A percentile compares a stretch with the other conserved stretches of the same genome.
phyloP scores from a whole-genome alignment of 257 asterid species.

The Penstemon newberryi region DNA sequence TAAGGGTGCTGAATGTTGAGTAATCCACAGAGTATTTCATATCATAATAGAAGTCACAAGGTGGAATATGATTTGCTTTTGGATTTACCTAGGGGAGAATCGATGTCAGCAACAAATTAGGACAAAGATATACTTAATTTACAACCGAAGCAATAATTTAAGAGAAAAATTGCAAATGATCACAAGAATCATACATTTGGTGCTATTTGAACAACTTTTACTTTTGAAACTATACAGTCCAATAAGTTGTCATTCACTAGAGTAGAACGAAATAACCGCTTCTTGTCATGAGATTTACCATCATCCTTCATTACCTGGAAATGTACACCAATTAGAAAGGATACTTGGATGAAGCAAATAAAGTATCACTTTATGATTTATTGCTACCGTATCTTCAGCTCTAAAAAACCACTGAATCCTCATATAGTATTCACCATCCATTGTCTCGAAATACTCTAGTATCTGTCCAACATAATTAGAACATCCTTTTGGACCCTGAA shows the following conservation, averaged over 20 bases:
- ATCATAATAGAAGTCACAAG: conserved; percentile 50
- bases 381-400: conserved; percentile 52
- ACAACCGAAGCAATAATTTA: neutral
- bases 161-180: conserved; percentile 11
- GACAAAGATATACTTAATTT: neutral
- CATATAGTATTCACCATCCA: conserved; percentile 46
- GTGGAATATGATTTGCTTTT: conserved; percentile 36
- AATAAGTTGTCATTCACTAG: conserved; percentile 50
- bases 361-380: conserved; percentile 6
- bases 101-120: conserved; percentile 23
- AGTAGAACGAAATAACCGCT: conserved; percentile 49
- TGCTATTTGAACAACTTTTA: conserved; percentile 44
- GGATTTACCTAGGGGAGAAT: conserved; percentile 35
- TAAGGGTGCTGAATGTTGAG: conserved; percentile 43
- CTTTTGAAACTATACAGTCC: conserved; percentile 51
- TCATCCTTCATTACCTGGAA: conserved; percentile 47
- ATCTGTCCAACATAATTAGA: conserved; percentile 48
- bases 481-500: conserved; percentile 46
- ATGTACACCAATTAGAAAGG: conserved; percentile 15
- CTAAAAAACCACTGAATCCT: conserved; percentile 57
- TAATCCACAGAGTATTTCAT: conserved; percentile 52
- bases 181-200: conserved; percentile 37
- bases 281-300: conserved; percentile 46
- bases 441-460: conserved; percentile 45
- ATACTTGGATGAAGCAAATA: neutral